Conservation (phyloP, 176 grass and related monocot species). For the Chrysopogon serrulatus region DNA sequence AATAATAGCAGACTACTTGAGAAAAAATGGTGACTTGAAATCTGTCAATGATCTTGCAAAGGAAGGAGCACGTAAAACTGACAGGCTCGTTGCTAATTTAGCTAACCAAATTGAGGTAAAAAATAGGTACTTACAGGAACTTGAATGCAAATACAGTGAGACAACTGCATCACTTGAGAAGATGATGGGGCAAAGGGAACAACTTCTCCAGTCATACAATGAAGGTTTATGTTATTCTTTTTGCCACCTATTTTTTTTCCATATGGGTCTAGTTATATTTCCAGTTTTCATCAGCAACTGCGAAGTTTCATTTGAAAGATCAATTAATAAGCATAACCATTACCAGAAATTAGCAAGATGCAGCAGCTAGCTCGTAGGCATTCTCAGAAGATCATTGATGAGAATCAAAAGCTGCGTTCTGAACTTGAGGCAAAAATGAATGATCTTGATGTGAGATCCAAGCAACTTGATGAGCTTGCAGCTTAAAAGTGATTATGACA, state of each 20-base stretch:
- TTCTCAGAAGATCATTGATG: conserved; percentile 64
- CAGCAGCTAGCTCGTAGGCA: conserved; percentile 69
- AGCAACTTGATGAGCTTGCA: conserved; percentile 34
- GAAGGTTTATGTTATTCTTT: conserved; percentile 35
- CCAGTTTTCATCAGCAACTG: neutral
- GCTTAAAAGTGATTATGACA: conserved; percentile 26
- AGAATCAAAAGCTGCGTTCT: conserved; percentile 65
- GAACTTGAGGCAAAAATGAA: conserved; percentile 44
- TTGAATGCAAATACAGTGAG: conserved; percentile 35
- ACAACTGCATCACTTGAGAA: conserved; percentile 39
- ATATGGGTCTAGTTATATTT: neutral
- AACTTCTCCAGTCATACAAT: conserved; percentile 42
- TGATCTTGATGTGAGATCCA: conserved; percentile 37
- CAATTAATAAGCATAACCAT: neutral
- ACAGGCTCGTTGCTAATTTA: conserved; percentile 58
- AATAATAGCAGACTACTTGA: conserved; percentile 48
- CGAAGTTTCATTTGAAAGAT: neutral
- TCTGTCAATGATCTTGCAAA: conserved; percentile 47
- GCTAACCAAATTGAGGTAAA: conserved; percentile 50
- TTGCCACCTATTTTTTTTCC: neutral
- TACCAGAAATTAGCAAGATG: conserved; percentile 84
- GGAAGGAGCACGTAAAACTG: conserved; percentile 46
- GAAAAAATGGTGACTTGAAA: conserved; percentile 60
- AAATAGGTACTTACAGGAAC: conserved; percentile 46
- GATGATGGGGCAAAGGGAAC: conserved; percentile 46